phyloP scores from a whole-genome alignment of 2,329 filamentous ascomycete species.

The Pseudogymnoascus sp. region DNA sequence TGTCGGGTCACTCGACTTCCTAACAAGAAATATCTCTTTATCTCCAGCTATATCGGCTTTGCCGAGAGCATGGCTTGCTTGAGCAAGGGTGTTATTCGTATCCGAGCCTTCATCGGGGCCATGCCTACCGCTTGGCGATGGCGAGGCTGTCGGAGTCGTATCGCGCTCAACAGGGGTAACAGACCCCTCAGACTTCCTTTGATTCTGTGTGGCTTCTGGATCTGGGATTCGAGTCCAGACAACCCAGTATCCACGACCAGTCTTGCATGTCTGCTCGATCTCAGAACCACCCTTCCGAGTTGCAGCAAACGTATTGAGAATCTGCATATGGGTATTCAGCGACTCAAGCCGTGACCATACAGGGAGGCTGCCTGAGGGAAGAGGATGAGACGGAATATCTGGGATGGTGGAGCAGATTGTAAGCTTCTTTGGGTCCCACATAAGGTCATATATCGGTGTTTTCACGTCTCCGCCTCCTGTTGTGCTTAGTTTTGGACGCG shows the following conservation, averaged over 20 bases:
- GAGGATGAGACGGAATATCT: conserved; percentile 49
- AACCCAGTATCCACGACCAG: conserved; percentile 61
- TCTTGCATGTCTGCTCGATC: conserved; percentile 57
- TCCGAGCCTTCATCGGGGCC: background rate
- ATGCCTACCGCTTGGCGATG: background rate
- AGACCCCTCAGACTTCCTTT: background rate
- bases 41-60: conserved; percentile 16
- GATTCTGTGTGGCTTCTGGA: conserved; percentile 19
- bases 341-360: conserved; percentile 56
- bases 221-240: conserved; percentile 55
- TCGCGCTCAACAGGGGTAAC: background rate
- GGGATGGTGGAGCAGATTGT: conserved; percentile 57
- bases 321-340: conserved; percentile 56
- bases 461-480: conserved; percentile 15
- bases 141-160: background rate
- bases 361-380: conserved; percentile 21
- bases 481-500: conserved; percentile 34
- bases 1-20: conserved; percentile 47
- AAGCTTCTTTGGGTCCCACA: conserved; percentile 51
- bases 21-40: conserved; percentile 56
- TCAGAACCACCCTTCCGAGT: conserved; percentile 39
- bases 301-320: conserved; percentile 48
- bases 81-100: background rate
- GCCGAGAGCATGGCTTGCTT: background rate
- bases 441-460: conserved; percentile 50